Conservation (phyloP, 257 asterid species). For the Henckelia pumila region DNA sequence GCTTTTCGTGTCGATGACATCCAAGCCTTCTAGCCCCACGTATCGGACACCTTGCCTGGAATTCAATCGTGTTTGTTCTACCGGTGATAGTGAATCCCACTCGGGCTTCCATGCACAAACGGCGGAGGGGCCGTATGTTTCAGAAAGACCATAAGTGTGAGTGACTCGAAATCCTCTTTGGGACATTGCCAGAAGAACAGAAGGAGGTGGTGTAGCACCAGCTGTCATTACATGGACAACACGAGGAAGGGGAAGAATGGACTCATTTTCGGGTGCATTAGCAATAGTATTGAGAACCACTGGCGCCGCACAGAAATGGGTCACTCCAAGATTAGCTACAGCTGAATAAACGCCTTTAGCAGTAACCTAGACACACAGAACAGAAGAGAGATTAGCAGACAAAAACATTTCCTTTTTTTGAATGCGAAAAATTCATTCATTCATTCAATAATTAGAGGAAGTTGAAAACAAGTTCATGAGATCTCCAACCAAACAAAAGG, state of each 20-base stretch:
- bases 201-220: slow-evolving; percentile 94
- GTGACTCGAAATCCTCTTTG: slow-evolving; percentile 49
- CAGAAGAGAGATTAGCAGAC: no score
- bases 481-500: no score
- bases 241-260: slow-evolving; percentile 76
- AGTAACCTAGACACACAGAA: slow-evolving; percentile 52
- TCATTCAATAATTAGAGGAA: no score
- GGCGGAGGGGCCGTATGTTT: slow-evolving; percentile 63
- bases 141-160: slow-evolving; percentile 61
- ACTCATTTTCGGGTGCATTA: slow-evolving; percentile 60
- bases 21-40: slow-evolving; percentile 48
- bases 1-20: slow-evolving; percentile 49
- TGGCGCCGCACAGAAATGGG: slow-evolving; percentile 97
- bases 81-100: slow-evolving; percentile 27
- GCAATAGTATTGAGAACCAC: slow-evolving; percentile 83
- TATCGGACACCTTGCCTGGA: slow-evolving; percentile 50
- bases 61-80: slow-evolving; percentile 29
- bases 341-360: slow-evolving; percentile 89
- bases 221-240: slow-evolving; percentile 87
- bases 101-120: slow-evolving; percentile 39
- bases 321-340: slow-evolving; percentile 69
- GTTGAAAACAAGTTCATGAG: no score
- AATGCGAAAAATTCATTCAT: no score
- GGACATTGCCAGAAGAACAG: slow-evolving; percentile 71
- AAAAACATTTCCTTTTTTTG: no score